Evolutionary conservation across 2,329 filamentous ascomycete genomes (phyloP).

Genomic region (Monilinia vaccinii-corymbosi): DNA sequence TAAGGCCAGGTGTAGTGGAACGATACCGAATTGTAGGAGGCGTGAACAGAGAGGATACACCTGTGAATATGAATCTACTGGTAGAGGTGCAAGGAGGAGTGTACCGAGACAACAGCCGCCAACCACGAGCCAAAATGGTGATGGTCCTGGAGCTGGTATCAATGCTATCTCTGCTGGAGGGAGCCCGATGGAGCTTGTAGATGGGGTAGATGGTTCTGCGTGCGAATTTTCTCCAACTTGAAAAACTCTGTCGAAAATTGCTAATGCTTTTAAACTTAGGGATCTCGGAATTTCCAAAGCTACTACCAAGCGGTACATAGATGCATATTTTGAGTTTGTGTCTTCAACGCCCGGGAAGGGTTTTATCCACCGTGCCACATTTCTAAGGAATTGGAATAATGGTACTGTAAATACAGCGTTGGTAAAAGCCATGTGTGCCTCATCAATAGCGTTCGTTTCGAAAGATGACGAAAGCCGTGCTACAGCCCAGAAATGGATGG

Average conservation of each 20-base stretch:
- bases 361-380: slow-evolving; percentile 8
- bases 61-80: slow-evolving; percentile 8
- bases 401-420: slow-evolving; percentile 3
- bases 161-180: slow-evolving; percentile 1
- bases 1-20: slow-evolving; percentile 7
- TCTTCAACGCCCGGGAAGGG: slow-evolving; percentile 10
- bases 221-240: background rate
- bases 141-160: background rate
- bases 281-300: background rate
- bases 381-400: slow-evolving; percentile 9
- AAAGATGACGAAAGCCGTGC: slow-evolving; percentile 7
- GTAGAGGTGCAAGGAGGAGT: slow-evolving; percentile 2
- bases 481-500: slow-evolving; percentile 6
- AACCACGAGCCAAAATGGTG: background rate
- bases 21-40: slow-evolving; percentile 5
- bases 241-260: background rate
- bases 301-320: slow-evolving; percentile 7
- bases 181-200: slow-evolving; percentile 3
- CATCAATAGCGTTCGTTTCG: slow-evolving; percentile 8
- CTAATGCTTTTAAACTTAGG: background rate
- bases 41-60: slow-evolving; percentile 8
- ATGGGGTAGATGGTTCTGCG: background rate
- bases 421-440: slow-evolving; percentile 4
- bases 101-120: slow-evolving; percentile 1
- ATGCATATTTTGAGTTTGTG: slow-evolving; percentile 9